phyloP scores from a whole-genome alignment of 2,329 filamentous ascomycete genomes.

The Calonectria montana region DNA sequence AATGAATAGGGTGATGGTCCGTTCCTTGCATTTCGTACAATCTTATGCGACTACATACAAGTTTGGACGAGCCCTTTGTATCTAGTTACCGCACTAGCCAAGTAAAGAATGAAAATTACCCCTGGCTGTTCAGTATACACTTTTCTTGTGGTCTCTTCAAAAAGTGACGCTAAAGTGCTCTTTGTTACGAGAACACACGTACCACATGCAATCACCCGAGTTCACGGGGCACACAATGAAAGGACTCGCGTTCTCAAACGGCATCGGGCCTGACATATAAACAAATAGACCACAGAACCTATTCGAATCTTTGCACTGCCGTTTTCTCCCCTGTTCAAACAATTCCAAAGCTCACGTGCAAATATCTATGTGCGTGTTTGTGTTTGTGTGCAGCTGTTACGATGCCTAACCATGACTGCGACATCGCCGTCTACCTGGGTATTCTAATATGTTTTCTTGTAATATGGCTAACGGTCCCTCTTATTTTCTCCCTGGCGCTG shows the following conservation, averaged over 20 bases:
- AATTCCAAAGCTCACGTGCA: background rate
- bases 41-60: background rate
- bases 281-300: background rate
- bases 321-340: background rate
- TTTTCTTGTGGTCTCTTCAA: background rate
- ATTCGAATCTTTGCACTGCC: background rate
- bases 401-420: slow-evolving; percentile 34
- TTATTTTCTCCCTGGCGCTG: slow-evolving; percentile 23
- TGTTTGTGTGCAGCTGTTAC: background rate
- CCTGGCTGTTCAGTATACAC: background rate
- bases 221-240: background rate
- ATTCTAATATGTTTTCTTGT: slow-evolving; percentile 30
- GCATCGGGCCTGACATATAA: background rate
- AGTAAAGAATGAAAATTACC: background rate
- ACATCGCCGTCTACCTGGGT: slow-evolving; percentile 31
- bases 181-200: background rate
- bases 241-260: too few relatives aligned
- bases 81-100: background rate
- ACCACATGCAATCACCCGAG: too few relatives aligned
- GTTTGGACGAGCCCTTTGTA: background rate
- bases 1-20: background rate
- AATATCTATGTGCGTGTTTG: background rate
- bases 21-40: background rate
- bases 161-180: background rate
- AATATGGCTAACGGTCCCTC: slow-evolving; percentile 33